Base-by-base conservation (phyloP, 768 basidiomycete genomes). In the Amanita pseudoporphyria region DNA sequence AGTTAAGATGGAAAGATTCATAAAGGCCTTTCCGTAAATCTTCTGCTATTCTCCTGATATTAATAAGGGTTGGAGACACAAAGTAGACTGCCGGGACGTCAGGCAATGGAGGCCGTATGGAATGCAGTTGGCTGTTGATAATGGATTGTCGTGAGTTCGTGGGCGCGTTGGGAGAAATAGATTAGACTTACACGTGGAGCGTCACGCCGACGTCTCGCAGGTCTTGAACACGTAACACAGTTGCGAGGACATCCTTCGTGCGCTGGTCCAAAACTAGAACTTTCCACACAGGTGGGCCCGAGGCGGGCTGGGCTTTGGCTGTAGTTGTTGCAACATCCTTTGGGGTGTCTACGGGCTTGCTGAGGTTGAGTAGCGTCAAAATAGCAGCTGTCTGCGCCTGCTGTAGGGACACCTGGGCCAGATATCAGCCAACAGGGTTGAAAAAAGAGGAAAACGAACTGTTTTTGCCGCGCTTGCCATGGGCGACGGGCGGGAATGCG, bases 71-170 rank as follows among this genome's bases (percentile, higher is more conserved):
- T 0, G 96, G 95, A 0, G 92, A 78, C 45, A 98, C 87, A 62
- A 99, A 96, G 71, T 99, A 99, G 26, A 98, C 78, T 1, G 96
- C 93, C 14, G 96, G 96, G 1, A 99, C 96, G 63, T 99, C 96
- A 9, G 89, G 79, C 35, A 99, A 70, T 4, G 92, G 78, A 22
- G 96, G 96, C 51, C 96, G 78, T 31, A 79, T 68, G 0, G 92
- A 82, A 62, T 97, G 93, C 5, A 98, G 68, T 72, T 98, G 96
- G 54, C 94, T 97, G 54, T 41, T 46, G 43, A 38, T 9, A 7
- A 9, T n/a, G 24, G 5, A n/a, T 35, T 43, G 30, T 43, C 10
- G 13, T n/a, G 13, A 28, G 9, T 49, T 19, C 52, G 9, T 10
- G 16, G 57, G 47, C 38, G 45, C 14, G 10, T 22, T 26, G 40